Conservation (phyloP, 345 rosid species). For the Streptanthus diversifolius region DNA sequence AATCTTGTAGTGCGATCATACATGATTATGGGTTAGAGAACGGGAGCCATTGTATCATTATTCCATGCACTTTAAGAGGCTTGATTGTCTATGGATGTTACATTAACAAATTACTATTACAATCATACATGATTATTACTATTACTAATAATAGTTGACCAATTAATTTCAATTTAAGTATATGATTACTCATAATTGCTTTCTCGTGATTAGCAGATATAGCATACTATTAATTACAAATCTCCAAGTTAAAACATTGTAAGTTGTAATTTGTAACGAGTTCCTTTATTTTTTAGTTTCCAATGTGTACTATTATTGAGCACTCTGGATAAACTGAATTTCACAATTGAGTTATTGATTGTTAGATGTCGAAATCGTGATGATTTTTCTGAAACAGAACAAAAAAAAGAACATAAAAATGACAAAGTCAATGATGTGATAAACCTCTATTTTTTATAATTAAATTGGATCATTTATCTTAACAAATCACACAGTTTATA, state of each 20-base stretch:
- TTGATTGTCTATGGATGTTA: slow-evolving; percentile 24
- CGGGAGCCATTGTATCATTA: not conserved
- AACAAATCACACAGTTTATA: slow-evolving; percentile 27
- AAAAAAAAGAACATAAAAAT: not conserved
- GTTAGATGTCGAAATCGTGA: too few relatives aligned
- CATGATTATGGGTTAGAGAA: not conserved
- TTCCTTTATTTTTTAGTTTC: slow-evolving; percentile 2
- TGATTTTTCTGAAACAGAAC: not conserved
- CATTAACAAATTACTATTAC: not conserved
- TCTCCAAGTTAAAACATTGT: slow-evolving; percentile 25
- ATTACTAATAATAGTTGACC: slow-evolving; percentile 12
- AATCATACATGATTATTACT: not conserved
- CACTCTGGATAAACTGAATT: not conserved
- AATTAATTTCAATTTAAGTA: slow-evolving; percentile 13
- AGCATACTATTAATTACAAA: slow-evolving; percentile 24
- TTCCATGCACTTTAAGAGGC: not conserved
- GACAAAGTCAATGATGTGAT: slow-evolving; percentile 7
- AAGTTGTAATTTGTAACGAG: slow-evolving; percentile 29
- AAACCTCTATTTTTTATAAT: not conserved
- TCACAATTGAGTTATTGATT: too few relatives aligned
- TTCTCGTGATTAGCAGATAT: slow-evolving; percentile 29
- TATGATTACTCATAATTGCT: slow-evolving; percentile 29
- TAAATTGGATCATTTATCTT: not conserved
- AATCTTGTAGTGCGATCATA: too few relatives aligned
- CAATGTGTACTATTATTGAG: not conserved